Conservation (phyloP, 805 yeast genomes). For the Hanseniaspora nectarophila region DNA sequence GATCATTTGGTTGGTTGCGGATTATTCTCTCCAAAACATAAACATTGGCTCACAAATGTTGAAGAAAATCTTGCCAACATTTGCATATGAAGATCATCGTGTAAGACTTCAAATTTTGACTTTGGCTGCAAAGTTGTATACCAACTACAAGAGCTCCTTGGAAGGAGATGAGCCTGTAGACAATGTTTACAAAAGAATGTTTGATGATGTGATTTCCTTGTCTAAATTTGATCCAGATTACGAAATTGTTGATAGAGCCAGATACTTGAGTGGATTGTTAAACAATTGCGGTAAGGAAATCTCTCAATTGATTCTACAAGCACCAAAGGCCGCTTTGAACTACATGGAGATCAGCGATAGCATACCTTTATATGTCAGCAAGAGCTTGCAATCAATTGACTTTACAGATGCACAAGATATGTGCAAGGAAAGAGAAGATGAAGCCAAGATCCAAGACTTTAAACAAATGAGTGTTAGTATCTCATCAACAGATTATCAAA, state of each 20-base stretch:
- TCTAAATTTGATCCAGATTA: conserved; percentile 61
- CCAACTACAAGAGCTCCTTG: conserved; percentile 22
- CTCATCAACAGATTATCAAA: conserved; percentile 23
- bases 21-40: conserved; percentile 41
- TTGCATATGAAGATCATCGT: conserved; percentile 41
- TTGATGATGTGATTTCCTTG: conserved; percentile 47
- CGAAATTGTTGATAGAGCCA: conserved; percentile 75
- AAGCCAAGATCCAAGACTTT: conserved; percentile 33
- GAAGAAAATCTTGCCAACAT: conserved; percentile 43
- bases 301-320: conserved; percentile 60
- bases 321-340: conserved; percentile 57
- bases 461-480: conserved; percentile 27
- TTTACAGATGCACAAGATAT: conserved; percentile 10
- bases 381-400: conserved; percentile 16
- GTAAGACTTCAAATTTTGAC: conserved; percentile 63
- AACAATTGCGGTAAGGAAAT: conserved; percentile 42
- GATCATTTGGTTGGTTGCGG: conserved; percentile 85
- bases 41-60: conserved; percentile 64
- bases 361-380: conserved; percentile 22
- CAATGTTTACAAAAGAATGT: conserved; percentile 36
- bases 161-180: neutral
- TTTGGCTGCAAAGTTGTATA: conserved; percentile 56
- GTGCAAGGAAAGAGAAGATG: conserved; percentile 28
- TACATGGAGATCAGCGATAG: conserved; percentile 16
- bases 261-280: conserved; percentile 56